These are phyloP conservation scores for Globisporangium echinulatum DNA, from an alignment of 352 stramenopile genomes.

Conservation along the genomic window DNA sequence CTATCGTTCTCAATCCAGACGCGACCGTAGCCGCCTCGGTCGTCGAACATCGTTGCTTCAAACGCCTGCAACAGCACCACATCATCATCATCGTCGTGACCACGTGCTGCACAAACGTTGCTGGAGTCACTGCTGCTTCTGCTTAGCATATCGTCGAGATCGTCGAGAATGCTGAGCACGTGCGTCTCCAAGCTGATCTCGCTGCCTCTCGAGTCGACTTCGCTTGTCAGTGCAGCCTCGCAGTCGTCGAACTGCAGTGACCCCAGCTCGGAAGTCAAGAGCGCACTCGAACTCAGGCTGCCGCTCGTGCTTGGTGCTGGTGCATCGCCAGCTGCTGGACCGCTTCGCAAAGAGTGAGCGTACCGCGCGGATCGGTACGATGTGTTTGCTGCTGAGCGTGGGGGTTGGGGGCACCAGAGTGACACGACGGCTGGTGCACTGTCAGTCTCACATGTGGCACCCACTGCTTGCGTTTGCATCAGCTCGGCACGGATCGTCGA, in stretches of 20 bases:
- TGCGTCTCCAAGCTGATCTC: constrained; percentile 28
- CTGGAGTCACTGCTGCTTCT: no score
- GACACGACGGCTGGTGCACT: neutral
- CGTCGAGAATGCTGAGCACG: constrained; percentile 15
- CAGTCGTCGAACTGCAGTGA: neutral
- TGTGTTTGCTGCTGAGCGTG: neutral
- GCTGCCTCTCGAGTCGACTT: constrained; percentile 3
- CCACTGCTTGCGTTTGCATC: neutral
- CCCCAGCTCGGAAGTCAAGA: neutral
- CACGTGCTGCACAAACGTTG: no score
- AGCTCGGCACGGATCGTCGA: constrained; percentile 27
- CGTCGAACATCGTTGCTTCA: neutral
- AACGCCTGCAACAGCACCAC: constrained; percentile 6
- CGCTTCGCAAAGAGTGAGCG: neutral
- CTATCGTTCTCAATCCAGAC: no score
- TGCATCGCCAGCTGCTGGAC: neutral
- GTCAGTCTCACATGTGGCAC: neutral
- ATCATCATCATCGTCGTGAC: constrained; percentile 5
- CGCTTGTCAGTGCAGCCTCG: neutral
- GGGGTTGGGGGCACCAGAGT: constrained; percentile 15
- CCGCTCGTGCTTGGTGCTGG: neutral
- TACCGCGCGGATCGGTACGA: constrained; percentile 8
- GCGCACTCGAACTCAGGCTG: neutral
- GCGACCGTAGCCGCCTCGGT: neutral
- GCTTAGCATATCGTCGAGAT: neutral